Evolutionary conservation across 805 yeast genomes (phyloP), one percentile per base, ranked within the genome.

Genomic region (Barnettozyma vustinii): DNA sequence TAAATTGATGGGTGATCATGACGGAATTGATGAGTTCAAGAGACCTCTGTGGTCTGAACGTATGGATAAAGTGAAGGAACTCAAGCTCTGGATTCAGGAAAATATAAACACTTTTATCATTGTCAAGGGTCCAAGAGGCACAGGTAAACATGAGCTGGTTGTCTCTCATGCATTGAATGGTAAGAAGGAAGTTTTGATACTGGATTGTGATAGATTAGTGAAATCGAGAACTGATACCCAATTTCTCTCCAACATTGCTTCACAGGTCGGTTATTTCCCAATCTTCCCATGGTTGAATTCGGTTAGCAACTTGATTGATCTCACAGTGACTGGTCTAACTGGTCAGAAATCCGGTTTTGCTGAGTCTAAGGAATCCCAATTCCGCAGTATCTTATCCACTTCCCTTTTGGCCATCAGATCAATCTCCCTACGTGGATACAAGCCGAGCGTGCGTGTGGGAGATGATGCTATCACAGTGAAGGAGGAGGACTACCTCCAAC

Each of bases 331-430:
- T 62, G 92, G 97, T 49, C 64, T 92, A 39, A 89, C 96, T 1
- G 99, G 98, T 1, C 97, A 90, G 63, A 91, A 90, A 61, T 85
- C 96, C 3, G 97, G 97, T 1, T 71, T 91, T 43, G 80, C 91
- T 27, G 97, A 91, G 62, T 71, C 87, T 2, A 83, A 83, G 53
- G 97, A 91, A 56, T 68, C 84, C 0, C 96, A 88, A 62, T 77
- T 87, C 52, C 84, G 87, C 65, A 83, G 83, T 56, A 90, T 91
- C 79, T 73, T 91, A 44, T 77, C 83, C 44, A 76, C 87, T 41
- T 75, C 92, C 0, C 70, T 82, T 35, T 80, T 79, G 54, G 91
- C 96, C 0, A 73, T 94, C n/a, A 75, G 90, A 55, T 79, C 77
- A 18, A 76, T 89, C 12, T 74, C 84, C 2, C 57, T 80, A 25